Base-by-base conservation (phyloP, 495 filamentous ascomycete species). In the Lophiotrema nucula region DNA sequence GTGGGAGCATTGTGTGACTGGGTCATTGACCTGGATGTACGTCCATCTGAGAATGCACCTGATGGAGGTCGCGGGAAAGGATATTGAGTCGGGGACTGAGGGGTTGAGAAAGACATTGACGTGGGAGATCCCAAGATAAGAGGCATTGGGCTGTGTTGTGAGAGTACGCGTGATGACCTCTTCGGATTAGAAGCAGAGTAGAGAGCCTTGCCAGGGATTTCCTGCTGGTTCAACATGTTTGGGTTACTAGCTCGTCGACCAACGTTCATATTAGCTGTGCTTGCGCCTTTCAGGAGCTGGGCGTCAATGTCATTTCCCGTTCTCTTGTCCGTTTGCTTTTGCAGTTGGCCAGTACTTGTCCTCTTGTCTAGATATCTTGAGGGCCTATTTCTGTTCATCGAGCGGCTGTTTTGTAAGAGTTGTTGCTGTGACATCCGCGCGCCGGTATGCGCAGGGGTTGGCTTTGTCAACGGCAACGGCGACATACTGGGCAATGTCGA, bases 381-480 rank as follows among this genome's bases (percentile, higher is more conserved):
- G 10, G 24, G 2, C n/a, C 39, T 21, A n/a, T 43, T 27, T 2
- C 25, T 35, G 23, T 25, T 39, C 43, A 39, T 56, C 16, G 42
- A 28, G 28, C 43, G 42, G 23, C 53, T 56, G 22, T 56, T 56
- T 31, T 45, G 52, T 16, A 46, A 23, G 2, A 55, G 52, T n/a
- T 19, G 41, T 33, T 55, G 52, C 39, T 55, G 52, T 15, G 16
- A 35, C 19, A 8, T 33, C 11, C 24, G 16, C 12, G 25, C 25
- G 22, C 24, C 19, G 2, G 26, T 15, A 5, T 33, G 24, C 16
- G 5, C 24, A 5, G 24, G 2, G 24, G 35, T 55, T 11, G 42
- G 26, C 15, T 46, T 55, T 18, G 52, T 1, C 2, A 46, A 3
- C 2, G 52, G 52, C 3, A 55, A n/a, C 2, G 52, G 52, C 16